phyloP scores from a whole-genome alignment of 768 basidiomycete species.

The Mycena indigotica region DNA sequence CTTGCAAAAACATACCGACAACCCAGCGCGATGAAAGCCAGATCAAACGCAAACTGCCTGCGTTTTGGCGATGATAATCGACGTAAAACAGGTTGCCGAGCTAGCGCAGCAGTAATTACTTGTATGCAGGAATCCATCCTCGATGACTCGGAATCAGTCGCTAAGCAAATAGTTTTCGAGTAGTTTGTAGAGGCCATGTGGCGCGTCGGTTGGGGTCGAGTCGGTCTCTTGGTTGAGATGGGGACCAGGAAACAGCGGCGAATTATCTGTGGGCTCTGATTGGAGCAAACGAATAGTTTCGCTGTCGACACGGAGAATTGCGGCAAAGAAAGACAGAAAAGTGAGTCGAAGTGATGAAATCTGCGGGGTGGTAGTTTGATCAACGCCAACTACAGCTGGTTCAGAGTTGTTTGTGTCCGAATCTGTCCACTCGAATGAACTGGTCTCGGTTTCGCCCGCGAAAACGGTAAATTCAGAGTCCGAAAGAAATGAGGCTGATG shows the following conservation, averaged over 20 bases:
- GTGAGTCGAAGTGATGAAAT: background rate
- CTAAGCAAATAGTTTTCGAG: background rate
- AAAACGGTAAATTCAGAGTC: background rate
- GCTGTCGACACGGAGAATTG: background rate
- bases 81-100: slow-evolving; percentile 13
- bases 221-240: background rate
- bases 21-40: slow-evolving; percentile 41
- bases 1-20: slow-evolving; percentile 9
- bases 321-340: background rate
- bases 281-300: slow-evolving; percentile 8
- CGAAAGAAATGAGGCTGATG: too few relatives aligned
- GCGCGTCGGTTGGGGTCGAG: background rate
- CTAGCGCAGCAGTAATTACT: slow-evolving; percentile 16
- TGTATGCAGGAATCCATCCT: background rate
- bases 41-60: slow-evolving; percentile 40
- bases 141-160: background rate
- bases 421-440: background rate
- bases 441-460: background rate
- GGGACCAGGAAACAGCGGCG: slow-evolving; percentile 15
- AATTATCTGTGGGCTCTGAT: background rate
- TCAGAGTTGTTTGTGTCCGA: background rate
- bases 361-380: background rate
- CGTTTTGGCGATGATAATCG: slow-evolving; percentile 22
- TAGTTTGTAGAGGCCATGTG: slow-evolving; percentile 10
- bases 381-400: background rate